phyloP scores from a whole-genome alignment of 352 stramenopile species.

The Globisporangium uncinulatum region DNA sequence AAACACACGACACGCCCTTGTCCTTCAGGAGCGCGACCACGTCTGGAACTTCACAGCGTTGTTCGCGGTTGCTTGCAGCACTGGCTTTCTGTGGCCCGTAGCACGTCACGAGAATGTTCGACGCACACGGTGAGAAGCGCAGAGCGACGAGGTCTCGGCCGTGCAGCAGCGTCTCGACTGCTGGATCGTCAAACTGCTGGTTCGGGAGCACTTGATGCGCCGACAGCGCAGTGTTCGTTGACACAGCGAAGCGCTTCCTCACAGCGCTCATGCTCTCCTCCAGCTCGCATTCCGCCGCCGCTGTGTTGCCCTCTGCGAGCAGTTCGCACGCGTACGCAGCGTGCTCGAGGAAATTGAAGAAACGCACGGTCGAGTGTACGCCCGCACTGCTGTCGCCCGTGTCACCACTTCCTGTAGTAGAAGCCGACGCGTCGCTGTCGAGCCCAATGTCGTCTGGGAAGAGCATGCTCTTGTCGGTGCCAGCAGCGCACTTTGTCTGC shows the following conservation, averaged over 20 bases:
- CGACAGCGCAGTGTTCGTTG: constrained; percentile 8
- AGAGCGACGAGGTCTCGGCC: constrained; percentile 28
- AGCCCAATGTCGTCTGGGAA: constrained; percentile 73
- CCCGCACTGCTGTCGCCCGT: constrained; percentile 11
- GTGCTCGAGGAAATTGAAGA: constrained; percentile 61
- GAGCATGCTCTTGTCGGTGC: constrained; percentile 50
- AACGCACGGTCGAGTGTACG: constrained; percentile 31
- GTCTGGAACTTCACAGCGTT: not conserved
- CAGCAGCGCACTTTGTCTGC: constrained; percentile 44
- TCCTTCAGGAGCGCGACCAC: constrained; percentile 13
- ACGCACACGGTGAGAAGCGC: constrained; percentile 44
- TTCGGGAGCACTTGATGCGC: constrained; percentile 29
- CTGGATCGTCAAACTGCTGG: constrained; percentile 25
- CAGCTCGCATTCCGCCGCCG: constrained; percentile 14
- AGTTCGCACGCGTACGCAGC: constrained; percentile 53
- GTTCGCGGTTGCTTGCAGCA: constrained; percentile 1
- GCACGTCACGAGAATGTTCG: constrained; percentile 38
- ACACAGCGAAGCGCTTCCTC: constrained; percentile 8
- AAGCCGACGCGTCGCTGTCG: constrained; percentile 22
- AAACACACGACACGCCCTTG: constrained; percentile 57
- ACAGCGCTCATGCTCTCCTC: constrained; percentile 8
- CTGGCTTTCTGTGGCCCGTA: constrained; percentile 18
- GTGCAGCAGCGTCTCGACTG: constrained; percentile 25
- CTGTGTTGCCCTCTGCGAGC: constrained; percentile 44
- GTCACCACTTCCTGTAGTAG: not conserved